These are phyloP conservation scores for Cordia subcordata DNA, from an alignment of 257 asterid genomes.

Conservation along the genomic window DNA sequence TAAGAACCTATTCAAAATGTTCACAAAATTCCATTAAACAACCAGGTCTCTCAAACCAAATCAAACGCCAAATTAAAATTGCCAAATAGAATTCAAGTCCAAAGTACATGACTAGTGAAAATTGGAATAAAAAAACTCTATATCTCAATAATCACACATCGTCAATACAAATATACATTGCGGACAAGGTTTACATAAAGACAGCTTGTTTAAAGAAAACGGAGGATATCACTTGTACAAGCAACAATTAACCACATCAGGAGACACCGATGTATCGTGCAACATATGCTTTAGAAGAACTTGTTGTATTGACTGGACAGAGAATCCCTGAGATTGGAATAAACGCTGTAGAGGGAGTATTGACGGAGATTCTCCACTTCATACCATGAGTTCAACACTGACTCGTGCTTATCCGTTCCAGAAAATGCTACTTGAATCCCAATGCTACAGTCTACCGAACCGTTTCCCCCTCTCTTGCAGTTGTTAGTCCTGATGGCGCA, in stretches of 20 bases:
- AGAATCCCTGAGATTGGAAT: slow-evolving; percentile 72
- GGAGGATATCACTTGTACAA: background rate
- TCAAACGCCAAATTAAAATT: too few relatives aligned
- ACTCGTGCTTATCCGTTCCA: slow-evolving; percentile 80
- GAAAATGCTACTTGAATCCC: slow-evolving; percentile 91
- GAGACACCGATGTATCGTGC: slow-evolving; percentile 12
- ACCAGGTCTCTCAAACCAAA: too few relatives aligned
- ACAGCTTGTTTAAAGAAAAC: background rate
- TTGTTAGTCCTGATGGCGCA: slow-evolving; percentile 72
- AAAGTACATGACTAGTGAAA: too few relatives aligned
- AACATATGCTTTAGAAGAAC: slow-evolving; percentile 33
- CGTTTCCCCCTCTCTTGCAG: slow-evolving; percentile 89
- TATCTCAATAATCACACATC: too few relatives aligned
- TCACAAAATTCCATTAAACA: too few relatives aligned
- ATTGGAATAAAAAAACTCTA: too few relatives aligned
- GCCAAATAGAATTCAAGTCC: too few relatives aligned
- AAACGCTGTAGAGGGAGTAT: slow-evolving; percentile 78
- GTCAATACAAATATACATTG: too few relatives aligned
- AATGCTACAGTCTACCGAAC: slow-evolving; percentile 78
- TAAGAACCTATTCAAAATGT: too few relatives aligned
- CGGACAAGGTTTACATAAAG: too few relatives aligned
- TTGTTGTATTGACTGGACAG: slow-evolving; percentile 72
- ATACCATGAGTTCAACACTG: slow-evolving; percentile 93
- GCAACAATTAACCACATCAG: slow-evolving; percentile 15
- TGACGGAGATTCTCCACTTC: slow-evolving; percentile 92